These are phyloP conservation scores for Microdochium trichocladiopsis DNA, from an alignment of 2,329 filamentous ascomycete genomes.

Conservation along the genomic window DNA sequence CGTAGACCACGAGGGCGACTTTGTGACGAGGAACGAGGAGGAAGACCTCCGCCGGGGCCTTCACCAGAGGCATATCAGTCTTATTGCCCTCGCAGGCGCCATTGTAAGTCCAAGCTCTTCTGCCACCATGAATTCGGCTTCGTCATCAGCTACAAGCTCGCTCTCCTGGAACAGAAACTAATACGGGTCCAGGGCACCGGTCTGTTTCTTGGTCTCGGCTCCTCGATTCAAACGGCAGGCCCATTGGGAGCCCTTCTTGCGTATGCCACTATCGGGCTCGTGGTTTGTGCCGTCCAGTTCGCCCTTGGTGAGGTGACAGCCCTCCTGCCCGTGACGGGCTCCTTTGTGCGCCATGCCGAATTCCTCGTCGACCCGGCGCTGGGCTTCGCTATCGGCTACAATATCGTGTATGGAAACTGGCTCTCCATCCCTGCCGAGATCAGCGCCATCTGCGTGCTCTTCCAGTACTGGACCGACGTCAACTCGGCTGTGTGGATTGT, in stretches of 20 bases:
- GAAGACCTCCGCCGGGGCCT: conserved; percentile 40
- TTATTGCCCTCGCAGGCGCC: conserved; percentile 55
- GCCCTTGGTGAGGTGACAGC: conserved; percentile 55
- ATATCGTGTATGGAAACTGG: conserved; percentile 47
- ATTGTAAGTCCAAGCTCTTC: conserved; percentile 21
- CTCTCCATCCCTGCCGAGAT: conserved; percentile 53
- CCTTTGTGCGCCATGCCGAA: conserved; percentile 53
- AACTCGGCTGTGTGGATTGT: conserved; percentile 8
- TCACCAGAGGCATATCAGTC: conserved; percentile 50
- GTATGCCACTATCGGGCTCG: conserved; percentile 48
- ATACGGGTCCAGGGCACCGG: conserved; percentile 49
- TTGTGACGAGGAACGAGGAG: conserved; percentile 41
- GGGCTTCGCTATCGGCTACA: conserved; percentile 47
- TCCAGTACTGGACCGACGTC: conserved; percentile 34
- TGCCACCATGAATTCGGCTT: background rate
- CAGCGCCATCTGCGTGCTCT: conserved; percentile 53
- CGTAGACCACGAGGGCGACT: conserved; percentile 28
- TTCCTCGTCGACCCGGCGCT: conserved; percentile 56
- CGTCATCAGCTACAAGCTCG: background rate
- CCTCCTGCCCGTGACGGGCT: conserved; percentile 54
- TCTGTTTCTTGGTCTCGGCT: conserved; percentile 51
- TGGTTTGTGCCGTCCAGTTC: conserved; percentile 50
- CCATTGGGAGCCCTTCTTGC: conserved; percentile 40
- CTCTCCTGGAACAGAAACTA: no score
- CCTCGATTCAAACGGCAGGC: conserved; percentile 42